Evolutionary conservation across 208 protist genomes (phyloP).

Genomic region (Trypanosoma conorhini): DNA sequence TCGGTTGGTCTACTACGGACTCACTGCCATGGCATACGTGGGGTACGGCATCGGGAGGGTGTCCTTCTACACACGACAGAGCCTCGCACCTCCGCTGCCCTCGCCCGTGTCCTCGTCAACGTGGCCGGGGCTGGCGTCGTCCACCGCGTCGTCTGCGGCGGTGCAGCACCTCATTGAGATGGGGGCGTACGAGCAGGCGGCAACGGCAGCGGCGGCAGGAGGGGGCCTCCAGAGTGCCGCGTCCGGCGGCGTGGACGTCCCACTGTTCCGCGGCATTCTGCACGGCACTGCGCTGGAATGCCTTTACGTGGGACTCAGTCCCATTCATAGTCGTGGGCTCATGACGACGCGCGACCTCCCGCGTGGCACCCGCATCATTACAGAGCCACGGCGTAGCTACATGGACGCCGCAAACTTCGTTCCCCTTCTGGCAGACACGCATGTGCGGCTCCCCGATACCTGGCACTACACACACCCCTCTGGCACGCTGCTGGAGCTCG

Average conservation of each 20-base stretch:
- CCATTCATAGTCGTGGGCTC: constrained; percentile 69
- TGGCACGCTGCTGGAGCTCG: constrained; percentile 54
- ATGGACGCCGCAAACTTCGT: constrained; percentile 50
- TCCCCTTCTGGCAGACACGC: constrained; percentile 56
- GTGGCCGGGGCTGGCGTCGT: not conserved
- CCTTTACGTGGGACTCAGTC: constrained; percentile 64
- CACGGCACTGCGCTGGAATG: constrained; percentile 36
- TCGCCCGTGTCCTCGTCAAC: not conserved
- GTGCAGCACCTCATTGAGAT: constrained; percentile 24
- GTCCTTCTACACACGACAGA: constrained; percentile 48
- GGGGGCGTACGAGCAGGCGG: constrained; percentile 25
- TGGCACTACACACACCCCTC: constrained; percentile 79
- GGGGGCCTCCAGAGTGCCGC: not conserved
- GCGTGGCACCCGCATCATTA: constrained; percentile 61
- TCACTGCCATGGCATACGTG: constrained; percentile 38
- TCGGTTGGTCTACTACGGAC: constrained; percentile 12
- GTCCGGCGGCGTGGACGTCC: not conserved
- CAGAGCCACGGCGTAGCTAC: constrained; percentile 51
- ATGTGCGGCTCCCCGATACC: constrained; percentile 64
- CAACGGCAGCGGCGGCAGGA: constrained; percentile 6
- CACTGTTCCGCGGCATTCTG: constrained; percentile 31
- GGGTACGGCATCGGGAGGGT: constrained; percentile 50
- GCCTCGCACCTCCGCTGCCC: constrained; percentile 33
- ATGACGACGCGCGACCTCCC: constrained; percentile 42
- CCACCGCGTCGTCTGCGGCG: not conserved